A percentile compares a stretch with the other conserved stretches of the same genome.
These are phyloP conservation scores for Clarireedia paspali DNA, from an alignment of 2,329 filamentous ascomycete species.

Conservation along the genomic window DNA sequence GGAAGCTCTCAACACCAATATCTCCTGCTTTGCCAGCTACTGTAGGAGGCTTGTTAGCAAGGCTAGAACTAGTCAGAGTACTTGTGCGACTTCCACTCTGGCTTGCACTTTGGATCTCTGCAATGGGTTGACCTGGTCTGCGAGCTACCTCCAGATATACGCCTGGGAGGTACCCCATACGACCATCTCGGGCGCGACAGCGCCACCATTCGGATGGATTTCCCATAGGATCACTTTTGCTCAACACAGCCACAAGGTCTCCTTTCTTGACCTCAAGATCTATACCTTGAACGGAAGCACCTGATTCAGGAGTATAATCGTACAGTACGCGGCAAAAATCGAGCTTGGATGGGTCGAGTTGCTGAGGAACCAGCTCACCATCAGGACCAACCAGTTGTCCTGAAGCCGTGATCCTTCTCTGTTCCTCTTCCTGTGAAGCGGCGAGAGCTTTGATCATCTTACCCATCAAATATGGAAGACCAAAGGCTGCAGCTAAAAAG, in stretches of 20 bases:
- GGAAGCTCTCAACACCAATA: conserved; percentile 61
- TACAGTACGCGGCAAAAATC: conserved; percentile 95
- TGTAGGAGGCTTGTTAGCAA: conserved; percentile 34
- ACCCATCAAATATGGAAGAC: conserved; percentile 92
- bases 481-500: conserved; percentile 90
- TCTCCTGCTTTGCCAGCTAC: conserved; percentile 54
- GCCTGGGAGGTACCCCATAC: conserved; percentile 84
- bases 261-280: conserved; percentile 92
- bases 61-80: conserved; percentile 31
- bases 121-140: conserved; percentile 38
- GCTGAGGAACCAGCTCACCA: conserved; percentile 35
- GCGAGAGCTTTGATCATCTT: conserved; percentile 87
- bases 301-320: conserved; percentile 80
- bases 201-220: conserved; percentile 96
- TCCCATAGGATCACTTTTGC: conserved; percentile 86
- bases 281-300: conserved; percentile 58
- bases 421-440: conserved; percentile 76
- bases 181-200: conserved; percentile 81
- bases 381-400: conserved; percentile 45
- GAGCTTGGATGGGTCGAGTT: conserved; percentile 80
- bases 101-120: conserved; percentile 28
- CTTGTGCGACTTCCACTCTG: conserved; percentile 38
- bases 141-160: conserved; percentile 78
- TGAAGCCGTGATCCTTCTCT: conserved; percentile 50
- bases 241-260: conserved; percentile 87